These are phyloP conservation scores for Aspergillus biplanus DNA, from an alignment of 495 filamentous ascomycete genomes.

Conservation along the genomic window DNA sequence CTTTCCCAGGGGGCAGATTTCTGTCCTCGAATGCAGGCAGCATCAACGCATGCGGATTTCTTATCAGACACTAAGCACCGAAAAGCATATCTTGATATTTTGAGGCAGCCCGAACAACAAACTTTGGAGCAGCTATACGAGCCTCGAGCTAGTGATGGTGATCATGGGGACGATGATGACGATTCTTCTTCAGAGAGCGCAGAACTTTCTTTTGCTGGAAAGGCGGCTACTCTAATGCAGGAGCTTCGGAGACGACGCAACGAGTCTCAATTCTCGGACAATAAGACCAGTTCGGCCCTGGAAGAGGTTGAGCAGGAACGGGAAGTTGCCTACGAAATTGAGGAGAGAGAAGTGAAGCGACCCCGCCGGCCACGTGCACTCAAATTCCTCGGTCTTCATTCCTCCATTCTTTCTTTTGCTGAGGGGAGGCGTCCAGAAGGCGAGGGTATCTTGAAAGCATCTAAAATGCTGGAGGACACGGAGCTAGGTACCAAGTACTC, in stretches of 20 bases:
- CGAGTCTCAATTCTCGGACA: slow-evolving; percentile 7
- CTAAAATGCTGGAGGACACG: slow-evolving; percentile 35
- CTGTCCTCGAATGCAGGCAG: slow-evolving; percentile 40
- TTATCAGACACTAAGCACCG: slow-evolving; percentile 32
- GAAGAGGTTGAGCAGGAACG: slow-evolving; percentile 58
- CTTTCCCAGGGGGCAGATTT: slow-evolving; percentile 61
- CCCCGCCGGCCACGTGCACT: slow-evolving; percentile 42
- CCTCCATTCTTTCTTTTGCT: slow-evolving; percentile 37
- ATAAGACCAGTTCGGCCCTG: slow-evolving; percentile 34
- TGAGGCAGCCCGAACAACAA: slow-evolving; percentile 48
- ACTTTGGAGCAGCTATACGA: slow-evolving; percentile 51
- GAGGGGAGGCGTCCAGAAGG: slow-evolving; percentile 63
- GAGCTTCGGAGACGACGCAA: slow-evolving; percentile 27
- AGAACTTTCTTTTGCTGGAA: background rate
- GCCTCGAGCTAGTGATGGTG: slow-evolving; percentile 25
- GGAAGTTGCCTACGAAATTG: slow-evolving; percentile 35
- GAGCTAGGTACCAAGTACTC: slow-evolving; percentile 40
- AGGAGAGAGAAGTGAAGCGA: slow-evolving; percentile 43
- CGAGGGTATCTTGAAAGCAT: slow-evolving; percentile 41
- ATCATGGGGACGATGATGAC: slow-evolving; percentile 8
- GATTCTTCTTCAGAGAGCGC: background rate
- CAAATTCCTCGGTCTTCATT: slow-evolving; percentile 38
- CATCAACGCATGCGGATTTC: slow-evolving; percentile 32
- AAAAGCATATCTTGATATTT: slow-evolving; percentile 36
- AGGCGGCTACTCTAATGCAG: slow-evolving; percentile 27